Evolutionary conservation across 306 rosid species (phyloP).

Genomic region (Inga leiocalycina): DNA sequence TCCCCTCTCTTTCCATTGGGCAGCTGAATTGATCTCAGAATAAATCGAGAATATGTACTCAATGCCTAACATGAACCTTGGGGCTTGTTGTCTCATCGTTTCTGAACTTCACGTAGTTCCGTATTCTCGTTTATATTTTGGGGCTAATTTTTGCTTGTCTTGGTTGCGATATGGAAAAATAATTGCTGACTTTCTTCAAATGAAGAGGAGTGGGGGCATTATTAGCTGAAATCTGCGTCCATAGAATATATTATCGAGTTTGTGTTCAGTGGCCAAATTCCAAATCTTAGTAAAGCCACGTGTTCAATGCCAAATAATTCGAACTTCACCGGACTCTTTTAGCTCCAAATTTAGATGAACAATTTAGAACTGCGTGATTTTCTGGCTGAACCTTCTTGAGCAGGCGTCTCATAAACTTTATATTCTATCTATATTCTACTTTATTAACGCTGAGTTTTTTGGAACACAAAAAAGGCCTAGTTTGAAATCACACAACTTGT

Average conservation of each 20-base stretch:
- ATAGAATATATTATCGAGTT: neutral
- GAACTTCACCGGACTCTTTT: neutral
- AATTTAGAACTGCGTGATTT: neutral
- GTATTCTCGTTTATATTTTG: neutral
- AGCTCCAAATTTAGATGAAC: neutral
- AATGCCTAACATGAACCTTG: neutral
- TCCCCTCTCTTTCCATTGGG: neutral
- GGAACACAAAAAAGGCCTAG: neutral
- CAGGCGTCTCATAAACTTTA: neutral
- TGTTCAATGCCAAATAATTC: neutral
- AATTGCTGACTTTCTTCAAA: neutral
- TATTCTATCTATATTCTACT: neutral
- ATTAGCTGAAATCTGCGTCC: neutral
- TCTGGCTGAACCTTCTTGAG: slow-evolving; percentile 26
- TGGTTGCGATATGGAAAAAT: neutral
- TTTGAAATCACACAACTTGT: slow-evolving; percentile 1
- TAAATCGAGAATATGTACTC: neutral
- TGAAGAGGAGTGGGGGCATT: neutral
- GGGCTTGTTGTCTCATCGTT: neutral
- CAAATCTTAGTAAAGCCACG: neutral
- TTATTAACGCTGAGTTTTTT: neutral
- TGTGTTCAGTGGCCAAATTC: neutral
- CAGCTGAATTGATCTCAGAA: neutral
- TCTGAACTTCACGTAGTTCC: neutral
- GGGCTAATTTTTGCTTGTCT: neutral